Base-by-base conservation (phyloP, 768 basidiomycete species). In the Rhodocollybia butyracea region DNA sequence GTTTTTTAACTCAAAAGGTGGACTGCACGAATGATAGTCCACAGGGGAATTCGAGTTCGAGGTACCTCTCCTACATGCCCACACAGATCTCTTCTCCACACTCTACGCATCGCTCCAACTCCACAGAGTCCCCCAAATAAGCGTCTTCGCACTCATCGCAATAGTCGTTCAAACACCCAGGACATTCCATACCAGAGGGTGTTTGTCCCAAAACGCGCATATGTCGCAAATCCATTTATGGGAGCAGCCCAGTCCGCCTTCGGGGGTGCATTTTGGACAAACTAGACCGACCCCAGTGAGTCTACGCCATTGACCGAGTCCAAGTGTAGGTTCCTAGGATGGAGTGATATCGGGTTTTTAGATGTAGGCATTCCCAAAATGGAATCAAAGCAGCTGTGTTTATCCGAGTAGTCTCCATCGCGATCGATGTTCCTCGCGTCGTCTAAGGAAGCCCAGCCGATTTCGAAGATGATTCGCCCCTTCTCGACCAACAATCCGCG, bases 171-270 rank as follows among this genome's bases (percentile, higher is more conserved):
- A 42, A 34, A 34, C 53, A 54, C 7, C 53, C 43, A n/a, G 53
- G 53, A 41, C 53, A 54, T 24, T 54, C 53, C 53, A 54, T 2
- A 54, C 53, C 42, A 54, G 38, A 10, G 53, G 53, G 31, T 34
- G 21, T 24, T 54, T 45, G 13, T 42, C 43, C 53, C 53, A 54
- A 26, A 54, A 54, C n/a, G 53, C 41, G 24, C 53, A 54, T 11
- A 54, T 36, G 29, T 54, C 53, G 15, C 53, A 54, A n/a, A 54
- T 54, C 53, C 53, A 54, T 38, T 54, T 54, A 34, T 54, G 53
- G 11, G 41, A 39, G 34, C 53, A 54, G 24, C 53, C 43, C 3
- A 54, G 43, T 11, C 53, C 53, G 17, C 53, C 53, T 26, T 54
- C 53, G 7, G 53, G 53, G 5, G 53, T 46, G 17, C 53, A 54